Evolutionary conservation across 1,284 basidiomycete species (phyloP).

Genomic region (Heterobasidion annosum): DNA sequence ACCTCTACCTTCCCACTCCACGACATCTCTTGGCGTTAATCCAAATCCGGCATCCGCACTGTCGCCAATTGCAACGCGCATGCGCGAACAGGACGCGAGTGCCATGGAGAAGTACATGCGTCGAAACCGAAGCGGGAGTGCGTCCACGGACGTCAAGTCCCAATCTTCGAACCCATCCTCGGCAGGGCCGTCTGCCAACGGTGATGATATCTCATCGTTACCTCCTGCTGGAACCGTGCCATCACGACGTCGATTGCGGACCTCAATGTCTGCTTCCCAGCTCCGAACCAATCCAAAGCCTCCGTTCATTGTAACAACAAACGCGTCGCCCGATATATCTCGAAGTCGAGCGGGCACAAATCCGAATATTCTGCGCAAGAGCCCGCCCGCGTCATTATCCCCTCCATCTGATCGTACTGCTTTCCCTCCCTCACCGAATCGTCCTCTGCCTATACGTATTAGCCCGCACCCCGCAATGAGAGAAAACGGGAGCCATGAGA

Average conservation of each 20-base stretch:
- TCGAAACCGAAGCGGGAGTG: conserved; percentile 71
- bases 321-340: conserved; percentile 31
- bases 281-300: conserved; percentile 39
- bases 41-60: conserved; percentile 39
- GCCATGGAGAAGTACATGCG: conserved; percentile 77
- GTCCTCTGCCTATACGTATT: conserved; percentile 14
- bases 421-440: conserved; percentile 12
- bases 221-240: conserved; percentile 45
- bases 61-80: conserved; percentile 66
- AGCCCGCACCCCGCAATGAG: conserved; percentile 11
- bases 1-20: conserved; percentile 26
- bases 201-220: conserved; percentile 44
- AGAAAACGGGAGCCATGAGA: conserved; percentile 19
- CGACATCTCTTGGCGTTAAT: conserved; percentile 11
- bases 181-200: conserved; percentile 37
- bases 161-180: conserved; percentile 42
- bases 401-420: conserved; percentile 14
- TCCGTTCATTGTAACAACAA: conserved; percentile 22
- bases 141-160: conserved; percentile 60
- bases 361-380: conserved; percentile 24
- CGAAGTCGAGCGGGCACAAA: conserved; percentile 64
- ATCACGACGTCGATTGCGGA: conserved; percentile 50
- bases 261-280: conserved; percentile 71
- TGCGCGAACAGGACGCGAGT: conserved; percentile 73
- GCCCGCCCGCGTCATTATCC: conserved; percentile 25